Base-by-base conservation (phyloP, 805 yeast species). In the Suhomyces kilbournensis region DNA sequence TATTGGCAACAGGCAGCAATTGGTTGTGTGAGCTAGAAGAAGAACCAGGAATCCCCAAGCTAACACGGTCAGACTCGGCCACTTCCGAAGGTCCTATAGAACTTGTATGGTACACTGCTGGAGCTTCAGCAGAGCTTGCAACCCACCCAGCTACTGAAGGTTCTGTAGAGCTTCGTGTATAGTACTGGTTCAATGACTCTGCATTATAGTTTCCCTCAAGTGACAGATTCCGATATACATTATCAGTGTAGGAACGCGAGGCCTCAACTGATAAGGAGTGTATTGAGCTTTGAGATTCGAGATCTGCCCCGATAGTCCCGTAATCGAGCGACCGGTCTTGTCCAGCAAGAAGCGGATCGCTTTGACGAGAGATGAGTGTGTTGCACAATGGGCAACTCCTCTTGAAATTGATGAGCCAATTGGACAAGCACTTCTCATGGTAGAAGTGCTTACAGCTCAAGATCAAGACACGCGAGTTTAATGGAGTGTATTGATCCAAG, bases 371-470 rank as follows among this genome's bases (percentile, higher is more conserved):
- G 4, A 51, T 47, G n/a, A 46, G 39, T 6, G 48, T 42, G 35
- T 82, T 82, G 66, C 88, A 84, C 51, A 84, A 75, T 2, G 88
- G 88, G 59, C 88, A 84, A 34, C 72, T 69, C 52, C 81, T 72
- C 49, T 77, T 72, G 58, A 82, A 80, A 54, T 74, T 71, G 14
- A 83, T 73, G 43, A 83, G 72, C 88, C 88, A 84, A 53, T 80
- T 81, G 22, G 83, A 70, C 47, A 84, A 75, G 61, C 88, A 84
- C 23, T 68, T 70, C 44, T 76, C 77, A 60, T 84, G 88, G 66
- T 76, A 84, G 55, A 82, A 80, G 63, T 84, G 88, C 48, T 79
- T 78, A 61, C 88, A 84, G 7, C 82, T 83, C 47, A 84, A 69
- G 20, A 76, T 70, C 67, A 83, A 70, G 17, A 84, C 81, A 46